These are phyloP conservation scores for Chrysoporthe austroafricana DNA, from an alignment of 2,329 filamentous ascomycete species.

Conservation along the genomic window DNA sequence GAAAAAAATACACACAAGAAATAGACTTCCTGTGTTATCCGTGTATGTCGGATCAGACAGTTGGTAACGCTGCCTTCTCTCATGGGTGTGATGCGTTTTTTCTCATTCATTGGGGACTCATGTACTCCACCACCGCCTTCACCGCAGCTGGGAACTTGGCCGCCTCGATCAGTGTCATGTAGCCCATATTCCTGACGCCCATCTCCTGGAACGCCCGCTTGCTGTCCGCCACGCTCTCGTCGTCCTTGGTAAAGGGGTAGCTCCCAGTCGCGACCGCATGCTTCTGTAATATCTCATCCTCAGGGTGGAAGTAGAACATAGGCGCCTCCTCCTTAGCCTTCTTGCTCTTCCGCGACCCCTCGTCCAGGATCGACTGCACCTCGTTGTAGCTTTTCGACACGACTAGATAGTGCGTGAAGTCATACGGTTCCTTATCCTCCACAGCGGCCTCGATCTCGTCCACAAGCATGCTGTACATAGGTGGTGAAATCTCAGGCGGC, in stretches of 20 bases:
- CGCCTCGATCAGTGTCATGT: slow-evolving; percentile 85
- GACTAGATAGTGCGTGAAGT: slow-evolving; percentile 91
- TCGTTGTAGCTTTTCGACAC: slow-evolving; percentile 92
- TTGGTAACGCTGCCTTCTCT: neutral
- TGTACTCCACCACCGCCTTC: slow-evolving; percentile 74
- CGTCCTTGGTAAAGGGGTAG: slow-evolving; percentile 80
- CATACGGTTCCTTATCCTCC: slow-evolving; percentile 88
- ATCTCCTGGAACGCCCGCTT: slow-evolving; percentile 94
- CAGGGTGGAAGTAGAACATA: slow-evolving; percentile 90
- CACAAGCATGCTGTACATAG: slow-evolving; percentile 91
- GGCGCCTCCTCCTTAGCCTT: slow-evolving; percentile 62
- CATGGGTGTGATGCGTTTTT: neutral
- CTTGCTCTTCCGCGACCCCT: slow-evolving; percentile 69
- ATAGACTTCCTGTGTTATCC: neutral
- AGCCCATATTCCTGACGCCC: slow-evolving; percentile 82
- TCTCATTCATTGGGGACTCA: slow-evolving; percentile 56
- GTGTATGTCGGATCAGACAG: neutral
- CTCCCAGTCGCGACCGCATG: slow-evolving; percentile 71
- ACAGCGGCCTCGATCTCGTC: slow-evolving; percentile 90
- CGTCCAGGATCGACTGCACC: slow-evolving; percentile 78
- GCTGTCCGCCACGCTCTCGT: slow-evolving; percentile 82
- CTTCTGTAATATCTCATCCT: slow-evolving; percentile 86
- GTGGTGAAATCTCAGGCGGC: slow-evolving; percentile 88
- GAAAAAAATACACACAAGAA: neutral
- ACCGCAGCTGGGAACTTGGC: slow-evolving; percentile 76